Evolutionary conservation across 192 early-diverging fungal genomes (phyloP).

Genomic region (Coemansia sp.): DNA sequence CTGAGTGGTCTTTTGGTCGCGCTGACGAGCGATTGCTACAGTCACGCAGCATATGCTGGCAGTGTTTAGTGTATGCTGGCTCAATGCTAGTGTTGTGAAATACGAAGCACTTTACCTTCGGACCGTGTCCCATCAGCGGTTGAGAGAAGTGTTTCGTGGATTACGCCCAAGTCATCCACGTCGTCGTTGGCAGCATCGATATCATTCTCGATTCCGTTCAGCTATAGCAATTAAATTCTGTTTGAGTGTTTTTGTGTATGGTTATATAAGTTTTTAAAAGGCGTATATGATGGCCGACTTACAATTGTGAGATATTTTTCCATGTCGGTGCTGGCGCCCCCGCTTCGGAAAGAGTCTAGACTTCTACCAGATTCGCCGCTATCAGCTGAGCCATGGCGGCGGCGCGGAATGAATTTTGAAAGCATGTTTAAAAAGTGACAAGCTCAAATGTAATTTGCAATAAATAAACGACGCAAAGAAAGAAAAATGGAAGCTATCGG

Average conservation of each 20-base stretch:
- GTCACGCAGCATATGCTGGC: neutral
- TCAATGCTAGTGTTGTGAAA: neutral
- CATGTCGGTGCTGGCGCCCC: constrained; percentile 27
- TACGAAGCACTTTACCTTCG: constrained; percentile 32
- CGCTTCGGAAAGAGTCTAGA: constrained; percentile 13
- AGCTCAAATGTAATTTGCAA: neutral
- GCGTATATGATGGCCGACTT: neutral
- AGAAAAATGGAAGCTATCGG: neutral
- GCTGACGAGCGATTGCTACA: constrained; percentile 44
- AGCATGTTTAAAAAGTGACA: constrained; percentile 27
- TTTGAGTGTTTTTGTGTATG: neutral
- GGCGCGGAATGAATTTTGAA: constrained; percentile 26
- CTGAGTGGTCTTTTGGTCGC: constrained; percentile 47
- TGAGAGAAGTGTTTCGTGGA: constrained; percentile 41
- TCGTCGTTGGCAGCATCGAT: constrained; percentile 23
- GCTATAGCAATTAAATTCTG: constrained; percentile 14
- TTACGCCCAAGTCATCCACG: constrained; percentile 35
- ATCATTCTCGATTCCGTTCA: constrained; percentile 41
- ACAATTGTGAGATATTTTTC: constrained; percentile 45
- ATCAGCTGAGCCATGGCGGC: constrained; percentile 13
- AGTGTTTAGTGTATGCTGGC: neutral
- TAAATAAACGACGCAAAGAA: neutral
- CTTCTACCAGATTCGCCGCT: constrained; percentile 19
- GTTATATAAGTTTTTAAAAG: neutral
- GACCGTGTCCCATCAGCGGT: constrained; percentile 45